A percentile compares a stretch with the other conserved stretches of the same genome.
phyloP scores from a whole-genome alignment of 805 yeast genomes.

The Lipomyces orientalis region DNA sequence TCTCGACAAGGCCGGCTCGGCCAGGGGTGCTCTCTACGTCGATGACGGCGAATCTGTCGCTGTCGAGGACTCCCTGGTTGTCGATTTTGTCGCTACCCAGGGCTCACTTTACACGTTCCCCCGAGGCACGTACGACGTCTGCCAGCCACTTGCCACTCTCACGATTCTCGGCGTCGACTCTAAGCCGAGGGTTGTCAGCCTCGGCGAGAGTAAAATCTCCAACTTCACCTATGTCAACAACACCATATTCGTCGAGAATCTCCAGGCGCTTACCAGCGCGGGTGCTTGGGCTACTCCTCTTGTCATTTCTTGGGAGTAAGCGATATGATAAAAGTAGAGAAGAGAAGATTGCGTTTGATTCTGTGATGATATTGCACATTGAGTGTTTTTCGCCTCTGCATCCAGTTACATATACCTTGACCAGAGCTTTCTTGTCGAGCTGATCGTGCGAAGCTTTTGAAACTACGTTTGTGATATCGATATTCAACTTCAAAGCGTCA shows the following conservation, averaged over 20 bases:
- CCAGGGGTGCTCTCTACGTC: slow-evolving; percentile 61
- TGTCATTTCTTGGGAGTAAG: slow-evolving; percentile 3
- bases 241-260: not conserved
- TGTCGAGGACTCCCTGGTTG: slow-evolving; percentile 4
- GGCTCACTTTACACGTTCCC: not conserved
- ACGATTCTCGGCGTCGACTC: slow-evolving; percentile 19
- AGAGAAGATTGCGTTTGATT: not conserved
- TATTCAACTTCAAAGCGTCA: too few relatives aligned
- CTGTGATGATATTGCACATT: too few relatives aligned
- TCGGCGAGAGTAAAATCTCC: slow-evolving; percentile 1
- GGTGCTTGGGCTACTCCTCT: slow-evolving; percentile 5
- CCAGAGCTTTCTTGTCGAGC: too few relatives aligned
- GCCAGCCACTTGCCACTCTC: slow-evolving; percentile 14
- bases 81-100: slow-evolving; percentile 6
- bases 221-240: slow-evolving; percentile 10
- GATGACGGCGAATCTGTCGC: slow-evolving; percentile 72
- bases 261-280: not conserved
- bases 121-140: not conserved
- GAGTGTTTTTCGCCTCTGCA: too few relatives aligned
- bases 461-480: too few relatives aligned
- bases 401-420: too few relatives aligned
- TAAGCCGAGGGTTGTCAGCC: slow-evolving; percentile 6
- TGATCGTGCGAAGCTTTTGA: too few relatives aligned
- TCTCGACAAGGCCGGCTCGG: slow-evolving; percentile 51
- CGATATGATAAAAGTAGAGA: not conserved